Percentiles rank a stretch among this genome's conserved stretches.
These are phyloP conservation scores for Leccinum ochraceum DNA, from an alignment of 768 basidiomycete species.

Conservation along the genomic window DNA sequence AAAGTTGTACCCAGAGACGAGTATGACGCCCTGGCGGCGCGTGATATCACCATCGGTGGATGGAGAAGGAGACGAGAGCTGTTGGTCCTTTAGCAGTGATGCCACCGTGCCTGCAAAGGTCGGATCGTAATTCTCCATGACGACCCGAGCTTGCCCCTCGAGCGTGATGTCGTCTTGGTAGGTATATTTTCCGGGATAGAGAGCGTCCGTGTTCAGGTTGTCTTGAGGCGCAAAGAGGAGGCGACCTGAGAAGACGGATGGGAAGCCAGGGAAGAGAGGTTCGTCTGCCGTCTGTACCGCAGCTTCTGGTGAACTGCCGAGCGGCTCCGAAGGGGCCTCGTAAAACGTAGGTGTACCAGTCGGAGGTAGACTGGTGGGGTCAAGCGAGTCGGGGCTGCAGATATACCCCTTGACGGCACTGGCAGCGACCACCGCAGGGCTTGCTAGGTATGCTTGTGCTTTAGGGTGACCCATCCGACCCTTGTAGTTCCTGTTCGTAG, in stretches of 20 bases:
- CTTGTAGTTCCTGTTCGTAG: conserved; percentile 99
- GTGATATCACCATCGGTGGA: conserved; percentile 17
- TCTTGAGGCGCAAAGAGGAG: conserved; percentile 95
- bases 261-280: conserved; percentile 80
- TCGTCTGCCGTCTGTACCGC: conserved; percentile 44
- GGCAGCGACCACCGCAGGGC: conserved; percentile 96
- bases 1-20: conserved; percentile 96
- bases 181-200: conserved; percentile 99
- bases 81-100: conserved; percentile 39
- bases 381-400: conserved; percentile 72
- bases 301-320: conserved; percentile 30
- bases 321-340: conserved; percentile 37
- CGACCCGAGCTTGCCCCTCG: conserved; percentile 89
- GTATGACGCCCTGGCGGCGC: conserved; percentile 66
- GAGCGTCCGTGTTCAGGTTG: conserved; percentile 96
- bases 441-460: conserved; percentile 93
- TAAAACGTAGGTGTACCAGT: conserved; percentile 58
- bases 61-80: conserved; percentile 21
- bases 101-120: conserved; percentile 74
- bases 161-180: conserved; percentile 99
- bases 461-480: conserved; percentile 97
- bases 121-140: conserved; percentile 99
- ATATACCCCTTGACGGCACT: conserved; percentile 93
- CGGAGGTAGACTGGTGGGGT: conserved; percentile 52
- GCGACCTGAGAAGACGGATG: conserved; percentile 75